A percentile compares a stretch with the other conserved stretches of the same genome.
phyloP scores from a whole-genome alignment of 2,329 filamentous ascomycete species.

The Fusarium sp. region DNA sequence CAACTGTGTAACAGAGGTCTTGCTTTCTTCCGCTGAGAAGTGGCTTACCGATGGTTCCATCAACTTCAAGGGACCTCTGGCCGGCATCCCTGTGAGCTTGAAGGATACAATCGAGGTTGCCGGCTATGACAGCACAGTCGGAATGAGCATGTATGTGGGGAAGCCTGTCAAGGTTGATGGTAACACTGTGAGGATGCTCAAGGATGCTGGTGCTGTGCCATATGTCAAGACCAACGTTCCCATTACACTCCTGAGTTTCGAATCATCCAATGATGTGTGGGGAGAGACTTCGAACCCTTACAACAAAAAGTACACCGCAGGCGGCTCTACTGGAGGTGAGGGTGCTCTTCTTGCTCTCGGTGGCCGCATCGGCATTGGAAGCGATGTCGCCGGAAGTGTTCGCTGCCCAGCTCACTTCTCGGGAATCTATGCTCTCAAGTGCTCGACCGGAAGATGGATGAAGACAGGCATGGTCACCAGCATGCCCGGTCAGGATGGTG shows the following conservation, averaged over 20 bases:
- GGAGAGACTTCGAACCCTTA: slow-evolving; percentile 86
- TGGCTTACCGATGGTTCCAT: slow-evolving; percentile 71
- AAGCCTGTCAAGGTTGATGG: slow-evolving; percentile 78
- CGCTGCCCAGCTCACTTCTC: slow-evolving; percentile 89
- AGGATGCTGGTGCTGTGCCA: slow-evolving; percentile 88
- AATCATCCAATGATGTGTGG: slow-evolving; percentile 84
- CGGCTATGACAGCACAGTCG: slow-evolving; percentile 85
- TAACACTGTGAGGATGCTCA: slow-evolving; percentile 78
- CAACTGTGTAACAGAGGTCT: slow-evolving; percentile 89
- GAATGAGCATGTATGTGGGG: slow-evolving; percentile 78
- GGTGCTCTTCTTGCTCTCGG: slow-evolving; percentile 83
- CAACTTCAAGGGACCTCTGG: slow-evolving; percentile 84
- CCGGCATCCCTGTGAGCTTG: slow-evolving; percentile 86
- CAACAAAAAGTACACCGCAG: slow-evolving; percentile 85
- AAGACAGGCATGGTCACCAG: slow-evolving; percentile 86
- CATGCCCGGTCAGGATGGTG: slow-evolving; percentile 92
- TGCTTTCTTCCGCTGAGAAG: slow-evolving; percentile 80
- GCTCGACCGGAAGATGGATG: slow-evolving; percentile 90
- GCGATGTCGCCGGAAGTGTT: slow-evolving; percentile 91
- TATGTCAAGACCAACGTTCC: slow-evolving; percentile 95
- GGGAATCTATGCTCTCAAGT: slow-evolving; percentile 87
- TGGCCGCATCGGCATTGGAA: slow-evolving; percentile 89
- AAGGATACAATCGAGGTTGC: slow-evolving; percentile 85
- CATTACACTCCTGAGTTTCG: slow-evolving; percentile 87
- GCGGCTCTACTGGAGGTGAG: slow-evolving; percentile 90